Base-by-base conservation (phyloP, 805 yeast genomes). In the Metschnikowia baotianmanensis region DNA sequence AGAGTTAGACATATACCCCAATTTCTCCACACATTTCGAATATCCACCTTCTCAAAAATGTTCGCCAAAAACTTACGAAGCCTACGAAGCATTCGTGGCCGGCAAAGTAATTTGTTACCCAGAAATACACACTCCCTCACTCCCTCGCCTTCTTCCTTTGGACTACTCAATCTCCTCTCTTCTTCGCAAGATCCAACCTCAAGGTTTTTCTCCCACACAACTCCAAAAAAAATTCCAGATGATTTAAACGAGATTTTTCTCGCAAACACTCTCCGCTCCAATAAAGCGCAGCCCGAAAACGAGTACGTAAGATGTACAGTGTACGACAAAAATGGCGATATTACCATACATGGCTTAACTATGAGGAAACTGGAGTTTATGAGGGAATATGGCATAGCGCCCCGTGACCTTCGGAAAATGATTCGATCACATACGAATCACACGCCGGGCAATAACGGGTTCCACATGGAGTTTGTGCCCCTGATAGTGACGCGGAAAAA, bases 351-450 rank as follows among this genome's bases (percentile, higher is more conserved):
- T 31, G 68, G 78, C 7, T 64, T 73, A 30, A 80, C 73, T 31
- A 55, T 69, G 19, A 63, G 66, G 40, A 65, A 72, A 36, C 59
- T 57, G 32, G 72, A 67, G 31, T 65, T 78, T 37, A 62, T 78
- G 53, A 58, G 62, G 37, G 58, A 60, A 12, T 72, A 76, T 54
- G 70, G 72, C 43, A 53, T 78, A 22, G 67, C 72, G 0, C 75
- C 80, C 35, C 77, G 86, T 42, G 82, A 86, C 24, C 72, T 82
- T 19, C 72, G 83, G 57, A 63, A 75, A 72, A 42, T 78, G 24
- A 74, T 75, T 23, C 50, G 67, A 22, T 44, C 56, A 1, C 55
- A 47, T 22, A 50, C 49, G 1, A 39, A 45, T 12, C 48, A 42
- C 16, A 37, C 39, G 23, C 42, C 40, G 18, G 48, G 46, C n/a